Evolutionary conservation across 495 filamentous ascomycete species (phyloP), one percentile per base, ranked within the genome.

Genomic region (Ramalina intermedia): DNA sequence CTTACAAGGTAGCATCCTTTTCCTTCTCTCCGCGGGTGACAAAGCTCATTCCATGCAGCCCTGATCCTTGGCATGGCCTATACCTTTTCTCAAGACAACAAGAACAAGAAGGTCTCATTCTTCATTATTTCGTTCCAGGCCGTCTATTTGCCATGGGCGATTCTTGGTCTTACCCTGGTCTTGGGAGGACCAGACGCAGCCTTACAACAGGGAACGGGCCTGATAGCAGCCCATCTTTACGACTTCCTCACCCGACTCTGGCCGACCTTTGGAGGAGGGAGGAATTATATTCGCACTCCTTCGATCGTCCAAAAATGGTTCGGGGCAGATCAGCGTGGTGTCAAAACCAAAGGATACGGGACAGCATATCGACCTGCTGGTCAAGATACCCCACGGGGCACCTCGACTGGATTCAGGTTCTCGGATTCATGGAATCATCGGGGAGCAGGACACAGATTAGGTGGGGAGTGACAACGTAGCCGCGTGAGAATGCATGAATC

Each of bases 241-340:
- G 83, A 94, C 57, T 96, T 94, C 58, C 61, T 93, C 40, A 87
- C 82, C 3, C 73, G 81, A 37, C 72, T 90, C 26, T 94, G 83
- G 66, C 88, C 89, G 14, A 74, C 78, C 38, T 89, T 89, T 65
- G 87, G 87, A 18, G 81, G 82, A 44, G 87, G 87, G 3, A 64
- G 65, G 26, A 90, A 85, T 56, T 72, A 76, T 46, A 65, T 94
- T 41, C 63, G 62, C 14, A 89, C 87, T 0, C 89, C 88, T 1
- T 56, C 45, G 0, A 75, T 84, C 45, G 59, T 94, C 46, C 75
- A 71, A 46, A 65, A 74, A 41, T 71, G 79, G 55, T 83, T 86
- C 53, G 66, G 68, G 21, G 66, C 64, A 4, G 66, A 71, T 37
- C 60, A 54, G 35, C 50, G 57, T 37, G 53, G 52, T 63, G 6